A percentile compares a stretch with the other conserved stretches of the same genome.
Evolutionary conservation across 2,329 filamentous ascomycete species (phyloP).

Genomic region (Diaporthe australafricana): DNA sequence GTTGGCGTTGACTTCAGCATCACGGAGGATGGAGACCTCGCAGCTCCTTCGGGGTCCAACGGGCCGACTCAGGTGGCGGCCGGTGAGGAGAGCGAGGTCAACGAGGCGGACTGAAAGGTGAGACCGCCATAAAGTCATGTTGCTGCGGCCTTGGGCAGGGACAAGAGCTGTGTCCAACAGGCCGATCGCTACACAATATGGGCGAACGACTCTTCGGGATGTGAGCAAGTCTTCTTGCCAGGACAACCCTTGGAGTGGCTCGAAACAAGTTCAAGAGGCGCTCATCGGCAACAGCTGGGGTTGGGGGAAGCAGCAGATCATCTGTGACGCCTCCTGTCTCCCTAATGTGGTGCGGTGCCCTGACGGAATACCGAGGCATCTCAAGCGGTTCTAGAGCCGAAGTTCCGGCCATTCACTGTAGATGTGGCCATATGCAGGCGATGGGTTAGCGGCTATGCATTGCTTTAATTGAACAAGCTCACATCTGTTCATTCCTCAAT

Average conservation of each 20-base stretch:
- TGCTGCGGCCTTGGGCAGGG: neutral
- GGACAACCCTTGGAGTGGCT: neutral
- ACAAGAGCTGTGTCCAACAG: neutral
- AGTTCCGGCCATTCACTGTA: neutral
- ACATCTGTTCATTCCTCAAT: neutral
- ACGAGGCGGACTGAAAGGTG: conserved; percentile 20
- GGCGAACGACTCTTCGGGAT: neutral
- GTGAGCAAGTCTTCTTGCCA: neutral
- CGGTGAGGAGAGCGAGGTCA: conserved; percentile 33
- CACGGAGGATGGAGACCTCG: conserved; percentile 28
- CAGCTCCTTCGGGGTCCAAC: conserved; percentile 24
- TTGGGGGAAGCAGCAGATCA: too few relatives aligned
- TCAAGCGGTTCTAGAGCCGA: neutral
- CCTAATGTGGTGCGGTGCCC: too few relatives aligned
- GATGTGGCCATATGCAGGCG: neutral
- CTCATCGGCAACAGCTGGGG: neutral
- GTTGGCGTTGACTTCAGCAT: conserved; percentile 35
- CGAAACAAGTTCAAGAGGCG: neutral
- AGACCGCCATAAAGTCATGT: neutral
- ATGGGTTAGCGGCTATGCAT: too few relatives aligned
- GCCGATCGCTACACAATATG: neutral
- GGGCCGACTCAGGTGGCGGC: conserved; percentile 31
- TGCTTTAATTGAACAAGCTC: neutral
- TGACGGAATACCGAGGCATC: neutral
- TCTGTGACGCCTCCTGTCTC: too few relatives aligned